Evolutionary conservation across 1,139 yeast genomes (phyloP).

Genomic region (Yamadazyma atlantica): DNA sequence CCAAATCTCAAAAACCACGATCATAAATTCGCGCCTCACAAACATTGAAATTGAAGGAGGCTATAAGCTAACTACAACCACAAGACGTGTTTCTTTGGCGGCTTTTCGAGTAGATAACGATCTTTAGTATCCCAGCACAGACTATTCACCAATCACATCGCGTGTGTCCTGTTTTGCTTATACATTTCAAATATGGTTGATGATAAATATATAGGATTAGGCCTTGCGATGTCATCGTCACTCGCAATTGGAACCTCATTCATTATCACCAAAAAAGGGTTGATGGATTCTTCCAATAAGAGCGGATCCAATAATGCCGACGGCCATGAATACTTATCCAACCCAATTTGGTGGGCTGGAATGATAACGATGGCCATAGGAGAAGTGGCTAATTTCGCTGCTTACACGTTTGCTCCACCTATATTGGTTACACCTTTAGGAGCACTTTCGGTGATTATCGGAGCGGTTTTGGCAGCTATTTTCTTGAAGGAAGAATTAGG

Average conservation of each 20-base stretch:
- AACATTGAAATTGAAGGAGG: too few species aligned
- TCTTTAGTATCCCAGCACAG: too few species aligned
- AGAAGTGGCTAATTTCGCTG: slow-evolving; percentile 90
- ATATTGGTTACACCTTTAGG: slow-evolving; percentile 90
- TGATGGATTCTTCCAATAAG: slow-evolving; percentile 66
- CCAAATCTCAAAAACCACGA: too few species aligned
- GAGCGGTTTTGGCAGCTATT: slow-evolving; percentile 84
- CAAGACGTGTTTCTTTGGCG: too few species aligned
- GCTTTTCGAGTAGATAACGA: too few species aligned
- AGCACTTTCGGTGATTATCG: slow-evolving; percentile 85
- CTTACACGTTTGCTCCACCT: slow-evolving; percentile 94
- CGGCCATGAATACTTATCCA: slow-evolving; percentile 71
- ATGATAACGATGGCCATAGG: slow-evolving; percentile 90
- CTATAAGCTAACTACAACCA: too few species aligned
- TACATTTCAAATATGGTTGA: slow-evolving; percentile 41
- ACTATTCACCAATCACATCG: not conserved
- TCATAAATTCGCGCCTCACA: too few species aligned
- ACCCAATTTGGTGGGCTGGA: slow-evolving; percentile 96
- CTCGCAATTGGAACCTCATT: slow-evolving; percentile 89
- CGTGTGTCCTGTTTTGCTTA: not conserved
- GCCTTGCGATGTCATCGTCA: slow-evolving; percentile 84
- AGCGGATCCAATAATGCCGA: slow-evolving; percentile 65
- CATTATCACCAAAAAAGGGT: slow-evolving; percentile 85
- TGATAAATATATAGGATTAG: slow-evolving; percentile 87
- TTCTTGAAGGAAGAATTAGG: slow-evolving; percentile 87